Base-by-base conservation (phyloP, 371 early-diverging fungal species). In the Rhizopus sp. region DNA sequence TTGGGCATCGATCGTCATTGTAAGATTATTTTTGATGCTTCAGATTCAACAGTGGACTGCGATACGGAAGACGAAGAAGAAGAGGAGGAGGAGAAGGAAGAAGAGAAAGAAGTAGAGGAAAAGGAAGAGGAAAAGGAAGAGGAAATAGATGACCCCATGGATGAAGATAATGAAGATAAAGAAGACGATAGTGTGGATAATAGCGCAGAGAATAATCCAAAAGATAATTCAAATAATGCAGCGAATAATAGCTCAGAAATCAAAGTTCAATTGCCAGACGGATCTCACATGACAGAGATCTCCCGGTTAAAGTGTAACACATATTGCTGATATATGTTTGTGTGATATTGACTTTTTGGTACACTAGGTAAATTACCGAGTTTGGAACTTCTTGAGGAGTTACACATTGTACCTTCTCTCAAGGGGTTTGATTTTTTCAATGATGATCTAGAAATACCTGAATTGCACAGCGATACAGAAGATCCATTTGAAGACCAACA, bases 1-100 rank as follows among this genome's bases (percentile, higher is more conserved):
- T 69, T 98, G 39, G 75, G 80, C 32, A 78, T 96, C 33, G 88
- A 93, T 49, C 77, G 73, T 5, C 82, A 88, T 7, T 92, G 95
- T n/a, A 90, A 86, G 59, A 89, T 97, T 54, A 89, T 97, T 16
- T 97, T 98, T 71, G 98, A 98, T 72, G 88, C 97, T 8, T 85
- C 93, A 30, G 95, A 94, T 75, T 89, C 91, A 29, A 72, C 72
- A 12, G 62, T 77, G 3, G 82, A 77, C 30, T 54, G 57, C 7
- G 66, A 68, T 33, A 60, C 50, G 34, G 61, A 68, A 6, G 69
- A 75, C 29, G 34, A 50, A 12, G 66, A 72, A 31, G 71, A 72
- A 9, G 70, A 71, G 29, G 71, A 70, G 0, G 31, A 55, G 7
- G 41, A 50, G 32, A 23, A 63, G 8, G 47, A 63, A 13, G 62